Conservation (phyloP, 176 grass and related monocot species). For the Musa acuminata region DNA sequence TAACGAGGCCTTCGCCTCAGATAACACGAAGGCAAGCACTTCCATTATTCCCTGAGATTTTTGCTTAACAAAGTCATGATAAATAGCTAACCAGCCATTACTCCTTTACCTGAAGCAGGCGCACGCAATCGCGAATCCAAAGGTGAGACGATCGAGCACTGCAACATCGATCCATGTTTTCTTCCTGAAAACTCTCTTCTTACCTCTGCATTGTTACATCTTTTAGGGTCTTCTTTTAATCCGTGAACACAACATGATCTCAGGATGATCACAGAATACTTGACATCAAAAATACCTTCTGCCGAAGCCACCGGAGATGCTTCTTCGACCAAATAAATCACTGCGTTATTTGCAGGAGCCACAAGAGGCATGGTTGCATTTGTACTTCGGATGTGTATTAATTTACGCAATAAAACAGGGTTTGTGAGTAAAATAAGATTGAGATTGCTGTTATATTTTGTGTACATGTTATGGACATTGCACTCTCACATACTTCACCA, state of each 20-base stretch:
- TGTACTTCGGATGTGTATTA: too few species aligned
- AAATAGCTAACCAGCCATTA: neutral
- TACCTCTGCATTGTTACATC: neutral
- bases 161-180: neutral
- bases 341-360: too few species aligned
- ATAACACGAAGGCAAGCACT: neutral
- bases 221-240: neutral
- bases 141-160: neutral
- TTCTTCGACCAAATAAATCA: neutral
- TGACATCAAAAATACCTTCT: neutral
- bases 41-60: neutral
- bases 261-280: conserved; percentile 1
- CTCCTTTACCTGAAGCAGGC: neutral
- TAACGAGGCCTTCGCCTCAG: neutral
- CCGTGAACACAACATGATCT: neutral
- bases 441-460: too few species aligned
- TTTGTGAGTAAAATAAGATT: neutral
- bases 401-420: neutral
- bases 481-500: too few species aligned
- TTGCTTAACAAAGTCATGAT: neutral
- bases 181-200: neutral
- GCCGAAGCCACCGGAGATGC: neutral
- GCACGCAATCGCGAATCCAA: conserved; percentile 3
- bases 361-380: too few species aligned
- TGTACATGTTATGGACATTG: too few species aligned